A percentile compares a stretch with the other conserved stretches of the same genome.
Evolutionary conservation across 441 rosid genomes (phyloP).

Genomic region (Gossypium armourianum): DNA sequence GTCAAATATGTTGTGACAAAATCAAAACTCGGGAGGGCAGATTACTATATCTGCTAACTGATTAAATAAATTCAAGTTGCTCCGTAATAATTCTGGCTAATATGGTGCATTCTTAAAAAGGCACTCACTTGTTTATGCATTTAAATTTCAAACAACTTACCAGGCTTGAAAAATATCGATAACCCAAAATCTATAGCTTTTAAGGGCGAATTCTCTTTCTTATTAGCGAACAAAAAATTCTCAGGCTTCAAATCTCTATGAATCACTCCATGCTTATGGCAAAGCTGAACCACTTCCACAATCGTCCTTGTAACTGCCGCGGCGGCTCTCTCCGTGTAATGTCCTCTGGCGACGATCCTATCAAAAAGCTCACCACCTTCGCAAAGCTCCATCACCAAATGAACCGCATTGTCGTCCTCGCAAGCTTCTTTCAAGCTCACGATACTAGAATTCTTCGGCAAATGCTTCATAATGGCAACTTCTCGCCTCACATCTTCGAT

Average conservation of each 20-base stretch:
- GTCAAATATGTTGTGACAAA: neutral
- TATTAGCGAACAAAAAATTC: slow-evolving; percentile 84
- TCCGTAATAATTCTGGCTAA: neutral
- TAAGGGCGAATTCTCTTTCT: slow-evolving; percentile 91
- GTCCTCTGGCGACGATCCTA: slow-evolving; percentile 96
- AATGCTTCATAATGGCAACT: slow-evolving; percentile 90
- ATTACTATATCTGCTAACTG: neutral
- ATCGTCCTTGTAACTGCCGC: slow-evolving; percentile 87
- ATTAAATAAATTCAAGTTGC: neutral
- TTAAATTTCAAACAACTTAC: slow-evolving; percentile 26
- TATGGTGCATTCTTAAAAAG: neutral
- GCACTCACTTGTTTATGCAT: neutral
- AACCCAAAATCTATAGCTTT: slow-evolving; percentile 96
- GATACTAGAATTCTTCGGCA: slow-evolving; percentile 76
- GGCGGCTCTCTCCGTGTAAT: slow-evolving; percentile 92
- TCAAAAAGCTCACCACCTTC: slow-evolving; percentile 97
- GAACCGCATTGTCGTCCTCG: slow-evolving; percentile 94
- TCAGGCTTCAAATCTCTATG: slow-evolving; percentile 98
- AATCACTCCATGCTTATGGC: slow-evolving; percentile 89
- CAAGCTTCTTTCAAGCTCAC: slow-evolving; percentile 93
- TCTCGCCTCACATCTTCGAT: slow-evolving; percentile 88
- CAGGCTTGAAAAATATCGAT: slow-evolving; percentile 96
- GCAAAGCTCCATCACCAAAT: slow-evolving; percentile 94
- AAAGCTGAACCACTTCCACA: slow-evolving; percentile 85
- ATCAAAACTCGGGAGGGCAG: neutral